Base-by-base conservation (phyloP, 1,284 basidiomycete species). In the Puccinia hordei region DNA sequence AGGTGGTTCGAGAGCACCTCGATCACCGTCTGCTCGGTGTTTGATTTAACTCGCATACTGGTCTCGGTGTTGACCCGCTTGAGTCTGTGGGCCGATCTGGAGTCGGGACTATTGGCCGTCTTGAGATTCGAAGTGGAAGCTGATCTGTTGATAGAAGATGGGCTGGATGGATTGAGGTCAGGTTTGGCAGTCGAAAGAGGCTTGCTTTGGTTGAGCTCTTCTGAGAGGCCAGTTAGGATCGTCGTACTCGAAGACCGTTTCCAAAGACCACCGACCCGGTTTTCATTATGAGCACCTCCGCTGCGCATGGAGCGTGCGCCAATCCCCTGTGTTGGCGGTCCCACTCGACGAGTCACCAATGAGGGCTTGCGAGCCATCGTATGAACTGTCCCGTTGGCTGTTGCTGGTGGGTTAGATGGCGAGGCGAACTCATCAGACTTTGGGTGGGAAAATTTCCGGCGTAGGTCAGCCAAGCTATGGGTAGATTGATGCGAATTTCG, bases 41-140 rank as follows among this genome's bases (percentile, higher is more conserved):
- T 73, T 27, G 78, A 80, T 53, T 80, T 80, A n/a, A 73, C 78
- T 15, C 78, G 46, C 35, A 80, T 53, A 57, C 78, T 72, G 22
- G 76, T 79, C 55, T 79, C 78, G 10, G 69, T 33, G 24, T 65
- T 61, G n/a, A 46, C 27, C 44, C 59, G n/a, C 71, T 46, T 46
- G 19, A 38, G 41, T 27, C n/a, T 44, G 41, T 12, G 1, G 24
- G 35, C 24, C n/a, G 27, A 15, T 30, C n/a, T 49, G n/a, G 30
- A 24, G 24, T 44, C 38, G 19, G 55, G 19, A 53, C 35, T 73
- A n/a, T 73, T 65, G 57, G 35, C 19, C 15, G 35, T 33, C 13
- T 59, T 68, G 35, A 80, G 49, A 41, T 80, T 80, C 27, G 78
- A 73, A 22, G 78, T 65, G 15, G 78, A 80, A 8, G 69, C 69